Percentiles rank a stretch among this genome's conserved stretches.
These are phyloP conservation scores for Pterula multifida DNA, from an alignment of 1,284 basidiomycete genomes.

Conservation along the genomic window DNA sequence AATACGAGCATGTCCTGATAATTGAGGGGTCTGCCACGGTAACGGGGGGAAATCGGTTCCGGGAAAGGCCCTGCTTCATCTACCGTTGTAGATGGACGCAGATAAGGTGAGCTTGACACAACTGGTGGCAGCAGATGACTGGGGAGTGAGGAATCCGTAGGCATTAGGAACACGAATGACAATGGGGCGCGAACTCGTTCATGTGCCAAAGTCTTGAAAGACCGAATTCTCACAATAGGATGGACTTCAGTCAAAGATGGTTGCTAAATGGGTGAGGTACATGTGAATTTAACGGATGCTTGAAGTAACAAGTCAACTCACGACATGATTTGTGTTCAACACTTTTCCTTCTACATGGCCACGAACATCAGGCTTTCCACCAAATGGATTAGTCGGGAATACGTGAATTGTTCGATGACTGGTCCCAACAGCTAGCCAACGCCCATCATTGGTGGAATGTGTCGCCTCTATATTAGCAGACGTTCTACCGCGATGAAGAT, in stretches of 20 bases:
- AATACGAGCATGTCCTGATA: slow-evolving; percentile 57
- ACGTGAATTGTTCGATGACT: slow-evolving; percentile 56
- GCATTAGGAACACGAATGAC: slow-evolving; percentile 42
- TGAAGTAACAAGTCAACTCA: slow-evolving; percentile 20
- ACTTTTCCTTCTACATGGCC: slow-evolving; percentile 54
- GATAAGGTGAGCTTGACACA: slow-evolving; percentile 10
- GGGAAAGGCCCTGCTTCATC: slow-evolving; percentile 12
- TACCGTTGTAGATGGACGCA: slow-evolving; percentile 18
- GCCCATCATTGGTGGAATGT: slow-evolving; percentile 49
- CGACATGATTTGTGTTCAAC: slow-evolving; percentile 38
- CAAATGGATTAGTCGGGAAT: slow-evolving; percentile 67
- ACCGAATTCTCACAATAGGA: slow-evolving; percentile 47
- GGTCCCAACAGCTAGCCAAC: slow-evolving; percentile 64
- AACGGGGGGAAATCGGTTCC: slow-evolving; percentile 24
- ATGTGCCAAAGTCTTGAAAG: slow-evolving; percentile 19
- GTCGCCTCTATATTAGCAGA: slow-evolving; percentile 48
- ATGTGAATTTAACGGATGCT: no score
- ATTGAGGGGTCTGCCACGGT: slow-evolving; percentile 25
- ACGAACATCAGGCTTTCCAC: slow-evolving; percentile 51
- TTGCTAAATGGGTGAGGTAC: slow-evolving; percentile 26
- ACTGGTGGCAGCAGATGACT: slow-evolving; percentile 27
- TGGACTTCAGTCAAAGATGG: slow-evolving; percentile 40
- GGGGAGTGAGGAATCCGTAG: slow-evolving; percentile 23
- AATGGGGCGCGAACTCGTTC: slow-evolving; percentile 28
- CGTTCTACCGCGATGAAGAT: slow-evolving; percentile 61